Conservation (phyloP, 352 stramenopile genomes). For the Globisporangium recalcitrans region DNA sequence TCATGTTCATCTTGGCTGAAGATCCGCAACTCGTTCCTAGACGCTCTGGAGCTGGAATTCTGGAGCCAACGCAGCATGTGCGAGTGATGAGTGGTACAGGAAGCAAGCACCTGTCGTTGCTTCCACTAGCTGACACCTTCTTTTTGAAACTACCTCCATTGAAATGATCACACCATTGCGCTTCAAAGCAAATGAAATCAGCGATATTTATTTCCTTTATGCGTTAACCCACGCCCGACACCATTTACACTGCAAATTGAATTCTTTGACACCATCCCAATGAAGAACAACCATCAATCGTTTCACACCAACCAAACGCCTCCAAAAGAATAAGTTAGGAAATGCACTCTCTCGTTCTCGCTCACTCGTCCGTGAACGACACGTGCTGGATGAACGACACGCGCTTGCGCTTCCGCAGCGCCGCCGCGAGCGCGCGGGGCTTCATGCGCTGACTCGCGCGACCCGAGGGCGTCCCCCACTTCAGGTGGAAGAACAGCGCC, state of each 20-base stretch:
- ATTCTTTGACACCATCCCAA: too few species aligned
- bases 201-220: neutral
- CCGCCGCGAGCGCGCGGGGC: constrained; percentile 52
- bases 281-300: neutral
- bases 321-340: neutral
- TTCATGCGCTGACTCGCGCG: constrained; percentile 56
- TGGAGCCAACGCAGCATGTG: constrained; percentile 46
- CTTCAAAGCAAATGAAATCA: neutral
- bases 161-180: too few species aligned
- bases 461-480: constrained; percentile 69
- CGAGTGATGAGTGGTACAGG: neutral
- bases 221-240: neutral
- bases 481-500: constrained; percentile 83
- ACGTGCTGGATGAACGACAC: constrained; percentile 87
- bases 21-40: constrained; percentile 38
- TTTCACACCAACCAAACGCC: neutral
- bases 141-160: too few species aligned
- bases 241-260: too few species aligned
- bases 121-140: too few species aligned
- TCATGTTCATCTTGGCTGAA: constrained; percentile 7
- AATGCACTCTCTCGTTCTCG: neutral
- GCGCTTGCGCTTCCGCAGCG: constrained; percentile 76
- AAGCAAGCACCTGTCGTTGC: too few species aligned
- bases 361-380: constrained; percentile 37
- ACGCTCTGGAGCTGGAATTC: constrained; percentile 36